Base-by-base conservation (phyloP, 176 grass and related monocot species). In the Carex pumila region DNA sequence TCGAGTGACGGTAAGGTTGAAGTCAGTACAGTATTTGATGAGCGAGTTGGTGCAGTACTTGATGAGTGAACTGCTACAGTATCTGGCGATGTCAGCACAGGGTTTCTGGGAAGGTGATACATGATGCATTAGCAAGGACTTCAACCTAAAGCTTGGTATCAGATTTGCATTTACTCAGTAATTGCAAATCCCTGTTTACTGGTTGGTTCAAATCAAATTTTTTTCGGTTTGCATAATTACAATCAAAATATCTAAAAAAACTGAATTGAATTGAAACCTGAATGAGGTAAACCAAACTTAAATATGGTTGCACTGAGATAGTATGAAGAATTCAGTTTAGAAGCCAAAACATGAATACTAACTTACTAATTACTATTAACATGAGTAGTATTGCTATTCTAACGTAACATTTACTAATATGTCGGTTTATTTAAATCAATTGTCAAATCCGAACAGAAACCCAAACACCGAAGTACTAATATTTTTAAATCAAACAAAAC, bases 1-100 rank as follows among this genome's bases (percentile, higher is more conserved):
- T 95, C 89, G 37, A 99, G 67, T 79, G 92, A 85, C 54, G 88
- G 83, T 18, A 90, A 37, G 13, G 86, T 87, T 57, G 91, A 39
- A 50, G 86, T 61, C 6, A 54, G 66, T 61, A 22, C 52, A 61
- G 81, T 58, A 79, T 79, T 89, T 64, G 79, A 61, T 85, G 47
- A 36, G 68, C 30, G 79, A 83, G 88, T 67, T n/a, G 71, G 57
- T 71, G 15, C 37, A 25, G 75, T 65, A 63, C 65, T 89, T 45
- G 84, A 69, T 82, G 52, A 41, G 34, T 39, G 19, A 79, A 52
- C 22, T 0, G 73, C 6, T 12, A 56, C 22, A 17, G 49, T 77
- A 34, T 60, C 25, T 43, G 79, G 62, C 3, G 61, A 54, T 83
- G 61, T 9, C 39, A 67, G 15, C 80, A 67, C 63, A 83, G 39